A percentile compares a stretch with the other conserved stretches of the same genome.
Evolutionary conservation across 1,139 yeast species (phyloP).

Genomic region (Scheffersomyces lignicola): DNA sequence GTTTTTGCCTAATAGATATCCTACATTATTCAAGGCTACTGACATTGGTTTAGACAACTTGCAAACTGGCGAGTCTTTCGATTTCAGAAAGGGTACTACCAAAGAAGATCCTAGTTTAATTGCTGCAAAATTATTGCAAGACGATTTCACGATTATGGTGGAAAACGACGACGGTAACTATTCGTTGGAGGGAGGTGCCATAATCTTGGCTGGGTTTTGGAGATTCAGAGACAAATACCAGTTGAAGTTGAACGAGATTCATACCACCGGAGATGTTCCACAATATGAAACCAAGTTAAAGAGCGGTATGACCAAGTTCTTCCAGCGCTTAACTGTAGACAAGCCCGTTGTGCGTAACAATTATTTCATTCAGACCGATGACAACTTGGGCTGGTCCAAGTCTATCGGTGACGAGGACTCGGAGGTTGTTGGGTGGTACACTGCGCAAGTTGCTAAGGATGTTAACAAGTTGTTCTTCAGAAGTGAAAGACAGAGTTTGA

Average conservation of each 20-base stretch:
- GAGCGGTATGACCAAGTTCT: constrained; percentile 65
- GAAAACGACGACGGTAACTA: constrained; percentile 58
- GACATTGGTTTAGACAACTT: constrained; percentile 49
- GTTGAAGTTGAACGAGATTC: constrained; percentile 56
- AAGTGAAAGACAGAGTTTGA: constrained; percentile 68
- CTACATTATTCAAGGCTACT: constrained; percentile 49
- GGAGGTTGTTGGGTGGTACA: constrained; percentile 57
- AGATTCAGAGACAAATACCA: constrained; percentile 56
- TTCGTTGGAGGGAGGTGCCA: constrained; percentile 57
- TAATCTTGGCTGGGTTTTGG: constrained; percentile 67
- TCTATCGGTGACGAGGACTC: constrained; percentile 60
- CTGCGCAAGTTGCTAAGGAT: constrained; percentile 52
- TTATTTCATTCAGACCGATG: constrained; percentile 65
- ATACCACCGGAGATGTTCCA: constrained; percentile 67
- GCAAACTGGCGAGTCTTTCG: constrained; percentile 48
- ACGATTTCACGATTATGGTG: constrained; percentile 66
- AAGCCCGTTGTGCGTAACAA: constrained; percentile 65
- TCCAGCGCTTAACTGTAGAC: constrained; percentile 52
- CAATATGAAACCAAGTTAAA: constrained; percentile 57
- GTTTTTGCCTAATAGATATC: constrained; percentile 59
- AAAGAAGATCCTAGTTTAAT: constrained; percentile 57
- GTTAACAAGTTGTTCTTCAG: constrained; percentile 52
- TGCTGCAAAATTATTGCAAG: constrained; percentile 61
- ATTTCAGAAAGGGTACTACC: constrained; percentile 15
- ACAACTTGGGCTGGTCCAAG: constrained; percentile 60